These are phyloP conservation scores for Sporothrix euskadiensis DNA, from an alignment of 2,329 filamentous ascomycete species.

Conservation along the genomic window DNA sequence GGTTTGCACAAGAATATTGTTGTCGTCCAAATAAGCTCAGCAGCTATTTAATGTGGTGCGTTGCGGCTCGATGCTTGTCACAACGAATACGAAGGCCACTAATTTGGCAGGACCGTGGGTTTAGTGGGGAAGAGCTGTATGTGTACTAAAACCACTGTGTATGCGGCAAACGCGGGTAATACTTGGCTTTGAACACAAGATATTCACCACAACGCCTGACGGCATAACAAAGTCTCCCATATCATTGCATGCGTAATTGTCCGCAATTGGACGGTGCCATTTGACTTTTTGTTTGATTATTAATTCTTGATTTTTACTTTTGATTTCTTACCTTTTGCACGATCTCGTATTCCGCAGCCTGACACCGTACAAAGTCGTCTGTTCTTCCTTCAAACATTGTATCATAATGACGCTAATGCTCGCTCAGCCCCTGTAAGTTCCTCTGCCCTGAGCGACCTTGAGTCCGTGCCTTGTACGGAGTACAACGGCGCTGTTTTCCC, in stretches of 20 bases:
- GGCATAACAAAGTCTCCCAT: too few species aligned
- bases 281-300: neutral
- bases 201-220: too few species aligned
- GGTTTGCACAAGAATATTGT: too few species aligned
- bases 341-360: neutral
- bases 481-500: neutral
- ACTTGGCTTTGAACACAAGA: neutral
- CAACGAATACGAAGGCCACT: neutral
- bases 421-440: neutral
- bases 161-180: too few species aligned
- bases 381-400: neutral
- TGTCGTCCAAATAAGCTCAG: too few species aligned
- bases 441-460: neutral
- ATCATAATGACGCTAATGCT: neutral
- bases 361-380: neutral
- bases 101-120: neutral
- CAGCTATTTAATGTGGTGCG: too few species aligned
- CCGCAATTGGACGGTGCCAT: neutral
- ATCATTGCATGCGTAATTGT: neutral
- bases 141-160: neutral
- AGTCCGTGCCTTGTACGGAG: neutral
- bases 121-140: neutral
- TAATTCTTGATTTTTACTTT: neutral
- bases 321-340: neutral
- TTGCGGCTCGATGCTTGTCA: too few species aligned